phyloP scores from a whole-genome alignment of 1,284 basidiomycete species.

The Fomitopsis schrenkii region DNA sequence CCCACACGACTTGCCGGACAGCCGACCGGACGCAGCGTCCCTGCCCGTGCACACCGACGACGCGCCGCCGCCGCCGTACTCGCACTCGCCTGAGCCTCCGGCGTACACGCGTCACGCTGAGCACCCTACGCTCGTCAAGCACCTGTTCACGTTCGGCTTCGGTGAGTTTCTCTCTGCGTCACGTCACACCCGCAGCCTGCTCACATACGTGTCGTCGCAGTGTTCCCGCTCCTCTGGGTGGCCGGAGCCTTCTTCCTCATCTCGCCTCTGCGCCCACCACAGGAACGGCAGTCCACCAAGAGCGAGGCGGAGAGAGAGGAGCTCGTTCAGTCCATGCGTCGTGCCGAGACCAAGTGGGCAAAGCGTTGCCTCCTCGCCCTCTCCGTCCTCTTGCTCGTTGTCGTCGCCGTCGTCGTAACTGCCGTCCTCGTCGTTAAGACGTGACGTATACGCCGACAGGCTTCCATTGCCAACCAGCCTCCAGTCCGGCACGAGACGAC shows the following conservation, averaged over 20 bases:
- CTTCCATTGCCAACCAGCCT: neutral
- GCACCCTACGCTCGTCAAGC: constrained; percentile 29
- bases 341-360: constrained; percentile 37
- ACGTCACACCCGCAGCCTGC: neutral
- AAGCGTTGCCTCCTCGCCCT: constrained; percentile 32
- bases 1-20: constrained; percentile 22
- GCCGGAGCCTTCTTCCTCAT: constrained; percentile 35
- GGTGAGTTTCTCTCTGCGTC: constrained; percentile 16
- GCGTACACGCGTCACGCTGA: constrained; percentile 22
- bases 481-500: neutral
- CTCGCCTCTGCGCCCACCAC: constrained; percentile 32
- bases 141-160: constrained; percentile 31
- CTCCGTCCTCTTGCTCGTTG: constrained; percentile 10
- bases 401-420: constrained; percentile 10
- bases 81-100: constrained; percentile 17
- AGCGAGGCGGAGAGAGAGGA: constrained; percentile 32
- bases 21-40: constrained; percentile 23
- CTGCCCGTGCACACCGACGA: constrained; percentile 7
- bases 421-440: constrained; percentile 9
- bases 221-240: constrained; percentile 41
- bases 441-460: neutral
- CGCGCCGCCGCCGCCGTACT: constrained; percentile 25
- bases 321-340: constrained; percentile 32
- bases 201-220: constrained; percentile 14
- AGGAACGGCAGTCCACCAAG: constrained; percentile 35